Percentiles rank a stretch among this genome's conserved stretches.
These are phyloP conservation scores for Mycena crocata DNA, from an alignment of 768 basidiomycete species.

Conservation along the genomic window DNA sequence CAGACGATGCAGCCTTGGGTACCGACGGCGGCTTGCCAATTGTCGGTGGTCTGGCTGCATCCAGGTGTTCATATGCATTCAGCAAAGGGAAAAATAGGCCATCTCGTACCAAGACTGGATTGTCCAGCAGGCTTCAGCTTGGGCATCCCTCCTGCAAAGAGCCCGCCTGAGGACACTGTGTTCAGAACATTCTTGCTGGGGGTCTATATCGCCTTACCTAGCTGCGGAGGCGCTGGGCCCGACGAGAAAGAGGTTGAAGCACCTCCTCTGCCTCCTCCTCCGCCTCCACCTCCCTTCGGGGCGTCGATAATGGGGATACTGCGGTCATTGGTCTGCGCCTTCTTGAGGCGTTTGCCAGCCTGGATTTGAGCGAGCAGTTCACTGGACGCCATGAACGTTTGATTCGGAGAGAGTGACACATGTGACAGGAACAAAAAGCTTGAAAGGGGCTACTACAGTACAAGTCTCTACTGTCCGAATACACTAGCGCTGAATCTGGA, in stretches of 20 bases:
- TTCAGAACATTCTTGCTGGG: slow-evolving; percentile 22
- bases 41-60: slow-evolving; percentile 69
- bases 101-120: slow-evolving; percentile 61
- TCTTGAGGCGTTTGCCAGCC: slow-evolving; percentile 84
- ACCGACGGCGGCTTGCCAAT: slow-evolving; percentile 77
- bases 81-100: slow-evolving; percentile 20
- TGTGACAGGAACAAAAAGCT: neutral
- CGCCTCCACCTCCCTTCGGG: slow-evolving; percentile 52
- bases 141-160: slow-evolving; percentile 94
- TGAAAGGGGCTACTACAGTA: neutral
- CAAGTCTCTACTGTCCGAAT: neutral
- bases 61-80: slow-evolving; percentile 7
- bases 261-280: slow-evolving; percentile 55
- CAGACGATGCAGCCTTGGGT: slow-evolving; percentile 59
- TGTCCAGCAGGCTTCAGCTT: slow-evolving; percentile 87
- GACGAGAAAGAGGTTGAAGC: slow-evolving; percentile 40
- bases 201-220: slow-evolving; percentile 54
- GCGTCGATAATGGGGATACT: slow-evolving; percentile 74
- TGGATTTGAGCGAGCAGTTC: slow-evolving; percentile 87
- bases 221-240: slow-evolving; percentile 76
- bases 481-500: slow-evolving; percentile 12
- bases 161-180: slow-evolving; percentile 44
- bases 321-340: slow-evolving; percentile 84
- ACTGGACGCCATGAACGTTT: slow-evolving; percentile 69
- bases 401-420: neutral